phyloP scores from a whole-genome alignment of 805 yeast genomes.

The Debaryomyces hansenii region DNA sequence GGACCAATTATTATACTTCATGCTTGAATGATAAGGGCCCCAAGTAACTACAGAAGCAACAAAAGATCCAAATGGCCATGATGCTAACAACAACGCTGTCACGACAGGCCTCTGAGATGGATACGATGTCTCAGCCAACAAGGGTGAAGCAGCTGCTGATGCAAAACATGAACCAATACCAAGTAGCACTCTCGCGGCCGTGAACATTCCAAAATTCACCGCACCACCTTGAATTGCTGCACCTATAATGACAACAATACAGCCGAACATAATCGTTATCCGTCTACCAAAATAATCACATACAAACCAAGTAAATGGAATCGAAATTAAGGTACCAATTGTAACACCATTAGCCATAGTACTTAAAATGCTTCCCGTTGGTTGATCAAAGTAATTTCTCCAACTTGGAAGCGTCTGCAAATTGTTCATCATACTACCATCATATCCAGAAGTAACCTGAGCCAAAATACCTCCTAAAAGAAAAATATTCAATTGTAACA shows the following conservation, averaged over 20 bases:
- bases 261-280: slow-evolving; percentile 54
- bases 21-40: slow-evolving; percentile 68
- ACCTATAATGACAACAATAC: slow-evolving; percentile 55
- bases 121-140: slow-evolving; percentile 70
- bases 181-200: slow-evolving; percentile 64
- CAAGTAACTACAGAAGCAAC: slow-evolving; percentile 63
- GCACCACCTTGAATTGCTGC: slow-evolving; percentile 49
- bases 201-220: slow-evolving; percentile 9
- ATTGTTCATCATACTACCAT: slow-evolving; percentile 21
- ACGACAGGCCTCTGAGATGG: slow-evolving; percentile 10
- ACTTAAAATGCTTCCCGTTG: slow-evolving; percentile 32
- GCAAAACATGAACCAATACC: slow-evolving; percentile 73
- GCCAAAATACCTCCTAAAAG: slow-evolving; percentile 10
- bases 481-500: slow-evolving; percentile 8
- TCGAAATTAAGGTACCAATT: slow-evolving; percentile 10
- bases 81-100: slow-evolving; percentile 25
- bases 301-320: slow-evolving; percentile 7
- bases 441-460: slow-evolving; percentile 13
- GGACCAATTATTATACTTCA: slow-evolving; percentile 45
- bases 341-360: slow-evolving; percentile 32
- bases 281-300: slow-evolving; percentile 40
- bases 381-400: slow-evolving; percentile 24
- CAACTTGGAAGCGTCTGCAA: slow-evolving; percentile 18
- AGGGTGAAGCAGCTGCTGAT: slow-evolving; percentile 73
- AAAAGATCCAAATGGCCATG: slow-evolving; percentile 64